A percentile compares a stretch with the other conserved stretches of the same genome.
Evolutionary conservation across 2,329 filamentous ascomycete species (phyloP).

Genomic region (Cordyceps cicadae): DNA sequence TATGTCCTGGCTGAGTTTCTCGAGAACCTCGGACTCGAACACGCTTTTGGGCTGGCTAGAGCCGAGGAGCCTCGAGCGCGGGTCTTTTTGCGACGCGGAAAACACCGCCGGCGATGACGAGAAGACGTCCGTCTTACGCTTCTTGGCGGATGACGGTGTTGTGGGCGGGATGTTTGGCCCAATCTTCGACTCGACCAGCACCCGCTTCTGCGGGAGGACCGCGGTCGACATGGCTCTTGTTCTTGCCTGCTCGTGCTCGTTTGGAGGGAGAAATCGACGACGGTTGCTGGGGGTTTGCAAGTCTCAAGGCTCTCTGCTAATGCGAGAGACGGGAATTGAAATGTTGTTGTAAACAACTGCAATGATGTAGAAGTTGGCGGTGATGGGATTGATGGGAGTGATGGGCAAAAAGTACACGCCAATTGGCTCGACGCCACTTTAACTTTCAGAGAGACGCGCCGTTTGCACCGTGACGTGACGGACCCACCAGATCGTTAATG

Average conservation of each 20-base stretch:
- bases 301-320: not conserved
- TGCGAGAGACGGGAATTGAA: not conserved
- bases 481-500: conserved; percentile 4
- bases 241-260: conserved; percentile 6
- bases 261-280: not conserved
- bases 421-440: conserved; percentile 7
- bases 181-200: conserved; percentile 59
- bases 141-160: conserved; percentile 59
- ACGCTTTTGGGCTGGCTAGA: conserved; percentile 80
- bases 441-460: conserved; percentile 8
- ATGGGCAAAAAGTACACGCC: conserved; percentile 7
- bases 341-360: not conserved
- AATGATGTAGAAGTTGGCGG: not conserved
- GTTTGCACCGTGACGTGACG: conserved; percentile 11
- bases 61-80: conserved; percentile 48
- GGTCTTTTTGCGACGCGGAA: conserved; percentile 55
- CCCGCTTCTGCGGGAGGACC: conserved; percentile 61
- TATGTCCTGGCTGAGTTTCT: conserved; percentile 94
- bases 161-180: conserved; percentile 52
- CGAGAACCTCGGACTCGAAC: conserved; percentile 88
- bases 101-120: conserved; percentile 49
- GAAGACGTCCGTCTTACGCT: conserved; percentile 66
- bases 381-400: not conserved
- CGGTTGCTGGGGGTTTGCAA: not conserved
- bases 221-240: conserved; percentile 36